Base-by-base conservation (phyloP, 108 stramenopile species). In the Aurantiochytrium sp. region DNA sequence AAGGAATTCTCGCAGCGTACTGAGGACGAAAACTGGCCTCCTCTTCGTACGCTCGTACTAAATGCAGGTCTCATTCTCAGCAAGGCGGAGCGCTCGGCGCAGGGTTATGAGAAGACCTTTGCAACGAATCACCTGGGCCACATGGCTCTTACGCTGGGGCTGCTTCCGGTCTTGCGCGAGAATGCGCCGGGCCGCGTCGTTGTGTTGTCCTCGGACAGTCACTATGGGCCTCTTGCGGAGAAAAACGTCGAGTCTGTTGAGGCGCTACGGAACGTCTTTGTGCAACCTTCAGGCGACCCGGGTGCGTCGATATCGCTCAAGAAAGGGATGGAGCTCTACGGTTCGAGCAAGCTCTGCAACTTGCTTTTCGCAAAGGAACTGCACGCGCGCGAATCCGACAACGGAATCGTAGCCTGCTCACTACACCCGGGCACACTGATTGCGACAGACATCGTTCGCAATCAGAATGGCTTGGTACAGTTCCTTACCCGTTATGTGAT, bases 1-100 rank as follows among this genome's bases (percentile, higher is more conserved):
- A 23, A 35, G 8, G 51, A 21, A 28, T 35, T 90, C 8, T 64
- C 64, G 42, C 45, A n/a, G 35, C 25, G 88, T 35, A 51, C 72
- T 19, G 25, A 29, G 23, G 35, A 5, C 19, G 35, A 59, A 16
- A 21, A 58, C 4, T 49, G 87, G 58, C 88, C 88, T 19, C 90
- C 90, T 5, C 88, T 90, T 19, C 90, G 88, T 28, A 51, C 35
- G 25, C 69, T 90, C n/a, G 29, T 90, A 14, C 87, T 88, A n/a
- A 90, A 90, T 29, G 90, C 90, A 5, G 90, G 90, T n/a, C 29
- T 90, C n/a, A 72, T 90, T 28, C 58, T 60, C 21, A 16, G 28
- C 83, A 60, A 49, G 4, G 43, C 59, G 57, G 5, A 69, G 21
- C 69, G 49, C 23, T 49, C 60, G 10, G 42, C 87, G 88, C 87